Evolutionary conservation across 2,329 filamentous ascomycete genomes (phyloP).

Genomic region (Penicillium sp.): DNA sequence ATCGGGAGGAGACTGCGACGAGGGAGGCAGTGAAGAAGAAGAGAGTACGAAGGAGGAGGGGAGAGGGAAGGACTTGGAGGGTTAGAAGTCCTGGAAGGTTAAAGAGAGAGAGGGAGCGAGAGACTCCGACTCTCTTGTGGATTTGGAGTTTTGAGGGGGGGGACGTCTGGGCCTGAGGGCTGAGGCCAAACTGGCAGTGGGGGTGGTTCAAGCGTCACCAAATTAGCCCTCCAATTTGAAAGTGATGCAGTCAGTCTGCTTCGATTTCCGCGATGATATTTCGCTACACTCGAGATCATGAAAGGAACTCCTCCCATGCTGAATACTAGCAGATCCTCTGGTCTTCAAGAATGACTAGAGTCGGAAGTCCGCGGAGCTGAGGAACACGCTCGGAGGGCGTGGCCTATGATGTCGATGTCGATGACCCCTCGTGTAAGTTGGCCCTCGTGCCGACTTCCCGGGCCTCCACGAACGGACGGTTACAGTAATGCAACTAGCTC

Average conservation of each 20-base stretch:
- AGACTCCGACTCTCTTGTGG: not conserved
- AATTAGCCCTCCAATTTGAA: not conserved
- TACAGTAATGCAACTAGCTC: not conserved
- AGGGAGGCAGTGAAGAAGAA: not conserved
- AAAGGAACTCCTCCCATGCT: not conserved
- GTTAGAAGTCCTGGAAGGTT: conserved; percentile 3
- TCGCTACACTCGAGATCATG: not conserved
- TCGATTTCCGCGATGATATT: not conserved
- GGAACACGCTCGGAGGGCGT: not conserved
- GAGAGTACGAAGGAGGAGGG: not conserved
- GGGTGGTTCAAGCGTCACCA: not conserved
- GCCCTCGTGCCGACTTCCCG: conserved; percentile 24
- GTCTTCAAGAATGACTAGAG: not conserved
- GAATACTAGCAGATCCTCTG: not conserved
- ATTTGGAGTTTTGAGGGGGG: conserved; percentile 12
- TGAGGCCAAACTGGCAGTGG: conserved; percentile 16
- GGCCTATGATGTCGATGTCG: conserved; percentile 17
- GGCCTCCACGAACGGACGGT: not conserved
- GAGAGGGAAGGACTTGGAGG: conserved; percentile 9
- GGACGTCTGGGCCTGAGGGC: conserved; percentile 22
- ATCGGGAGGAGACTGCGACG: not conserved
- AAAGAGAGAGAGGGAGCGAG: conserved; percentile 6
- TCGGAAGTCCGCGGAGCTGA: conserved; percentile 16
- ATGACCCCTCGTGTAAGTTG: conserved; percentile 4
- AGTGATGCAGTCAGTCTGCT: not conserved